Percentiles rank a stretch among this genome's conserved stretches.
These are phyloP conservation scores for Xylaria bambusicola DNA, from an alignment of 495 filamentous ascomycete species.

Conservation along the genomic window DNA sequence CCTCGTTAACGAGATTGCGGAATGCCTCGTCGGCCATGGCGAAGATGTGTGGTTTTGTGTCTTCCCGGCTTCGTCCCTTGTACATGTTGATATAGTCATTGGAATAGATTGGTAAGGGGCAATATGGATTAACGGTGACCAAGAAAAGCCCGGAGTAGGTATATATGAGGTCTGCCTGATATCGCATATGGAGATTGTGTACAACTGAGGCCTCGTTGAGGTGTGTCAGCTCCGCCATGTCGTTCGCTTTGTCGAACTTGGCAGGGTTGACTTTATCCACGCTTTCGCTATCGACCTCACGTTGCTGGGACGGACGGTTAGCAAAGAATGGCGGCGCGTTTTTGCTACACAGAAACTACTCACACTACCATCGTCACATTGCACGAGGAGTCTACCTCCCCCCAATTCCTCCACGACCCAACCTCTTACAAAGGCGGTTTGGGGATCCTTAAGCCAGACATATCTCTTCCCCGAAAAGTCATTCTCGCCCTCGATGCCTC, in stretches of 20 bases:
- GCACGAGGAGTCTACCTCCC: slow-evolving; percentile 70
- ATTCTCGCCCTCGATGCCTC: slow-evolving; percentile 87
- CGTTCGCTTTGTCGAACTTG: slow-evolving; percentile 98
- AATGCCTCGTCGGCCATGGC: slow-evolving; percentile 99
- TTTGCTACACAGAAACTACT: slow-evolving; percentile 29
- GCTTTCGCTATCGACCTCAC: slow-evolving; percentile 76
- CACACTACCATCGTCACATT: slow-evolving; percentile 93
- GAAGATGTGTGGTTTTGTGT: slow-evolving; percentile 96
- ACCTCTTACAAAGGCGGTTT: slow-evolving; percentile 86
- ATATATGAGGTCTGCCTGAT: slow-evolving; percentile 95
- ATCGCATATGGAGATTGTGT: slow-evolving; percentile 91
- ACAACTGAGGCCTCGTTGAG: slow-evolving; percentile 97
- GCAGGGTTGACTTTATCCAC: slow-evolving; percentile 99
- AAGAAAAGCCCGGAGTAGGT: slow-evolving; percentile 98
- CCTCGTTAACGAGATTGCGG: slow-evolving; percentile 91
- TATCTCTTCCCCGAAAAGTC: slow-evolving; percentile 99
- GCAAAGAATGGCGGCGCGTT: not conserved
- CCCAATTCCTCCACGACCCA: slow-evolving; percentile 83
- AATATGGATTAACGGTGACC: slow-evolving; percentile 97
- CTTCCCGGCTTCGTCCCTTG: slow-evolving; percentile 82
- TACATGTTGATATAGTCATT: slow-evolving; percentile 98
- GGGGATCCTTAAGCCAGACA: slow-evolving; percentile 89
- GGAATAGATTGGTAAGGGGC: slow-evolving; percentile 89
- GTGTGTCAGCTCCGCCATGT: slow-evolving; percentile 98
- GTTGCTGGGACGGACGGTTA: slow-evolving; percentile 61